Evolutionary conservation across 805 yeast species (phyloP).

Genomic region (Candida gorgasii): DNA sequence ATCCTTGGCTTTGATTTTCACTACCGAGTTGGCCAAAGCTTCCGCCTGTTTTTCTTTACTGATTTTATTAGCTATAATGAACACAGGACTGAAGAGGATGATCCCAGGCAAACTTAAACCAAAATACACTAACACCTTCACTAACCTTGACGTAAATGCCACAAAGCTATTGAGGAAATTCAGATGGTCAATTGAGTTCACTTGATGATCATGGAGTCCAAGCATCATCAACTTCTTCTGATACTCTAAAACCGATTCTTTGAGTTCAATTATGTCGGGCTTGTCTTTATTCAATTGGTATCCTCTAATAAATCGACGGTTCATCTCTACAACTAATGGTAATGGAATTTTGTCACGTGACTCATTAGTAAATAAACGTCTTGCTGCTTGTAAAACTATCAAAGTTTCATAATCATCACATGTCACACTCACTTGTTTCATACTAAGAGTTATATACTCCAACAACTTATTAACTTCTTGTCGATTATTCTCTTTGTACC

Average conservation of each 20-base stretch:
- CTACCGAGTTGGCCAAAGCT: constrained; percentile 40
- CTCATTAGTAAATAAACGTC: constrained; percentile 39
- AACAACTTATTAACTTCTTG: constrained; percentile 29
- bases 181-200: constrained; percentile 27
- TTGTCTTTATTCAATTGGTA: constrained; percentile 33
- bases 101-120: constrained; percentile 40
- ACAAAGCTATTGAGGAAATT: constrained; percentile 23
- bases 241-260: constrained; percentile 31
- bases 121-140: constrained; percentile 28
- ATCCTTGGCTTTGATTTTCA: constrained; percentile 42
- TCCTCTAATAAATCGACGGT: constrained; percentile 38
- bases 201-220: constrained; percentile 45
- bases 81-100: constrained; percentile 41
- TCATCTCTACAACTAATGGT: constrained; percentile 44
- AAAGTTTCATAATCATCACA: constrained; percentile 44
- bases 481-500: constrained; percentile 28
- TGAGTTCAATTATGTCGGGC: constrained; percentile 34
- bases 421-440: constrained; percentile 42
- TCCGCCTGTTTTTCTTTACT: constrained; percentile 36
- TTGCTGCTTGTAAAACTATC: constrained; percentile 44
- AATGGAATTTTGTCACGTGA: constrained; percentile 37
- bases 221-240: constrained; percentile 30
- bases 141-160: constrained; percentile 27
- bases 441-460: constrained; percentile 30
- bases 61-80: constrained; percentile 33